Percentiles rank a stretch among this genome's conserved stretches.
Evolutionary conservation across 1,284 basidiomycete species (phyloP).

Genomic region (Moesziomyces globuligerus): DNA sequence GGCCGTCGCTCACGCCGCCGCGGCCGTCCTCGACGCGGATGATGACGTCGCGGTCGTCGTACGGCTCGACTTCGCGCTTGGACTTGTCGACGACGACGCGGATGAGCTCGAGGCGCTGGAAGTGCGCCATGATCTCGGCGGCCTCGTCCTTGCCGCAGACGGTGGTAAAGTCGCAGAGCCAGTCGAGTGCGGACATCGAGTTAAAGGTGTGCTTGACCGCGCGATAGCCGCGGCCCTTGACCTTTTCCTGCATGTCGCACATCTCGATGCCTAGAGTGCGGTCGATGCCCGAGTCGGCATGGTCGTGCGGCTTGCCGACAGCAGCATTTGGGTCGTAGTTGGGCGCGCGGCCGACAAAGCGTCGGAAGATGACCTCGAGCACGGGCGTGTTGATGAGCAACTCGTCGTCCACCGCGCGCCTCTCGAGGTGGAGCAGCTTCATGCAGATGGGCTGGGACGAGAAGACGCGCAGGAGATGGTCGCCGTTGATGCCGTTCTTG

Average conservation of each 20-base stretch:
- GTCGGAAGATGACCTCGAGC: slow-evolving; percentile 92
- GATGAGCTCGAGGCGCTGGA: slow-evolving; percentile 93
- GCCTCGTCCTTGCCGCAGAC: slow-evolving; percentile 96
- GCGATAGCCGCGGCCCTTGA: slow-evolving; percentile 76
- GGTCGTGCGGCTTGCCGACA: slow-evolving; percentile 2
- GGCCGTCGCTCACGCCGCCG: slow-evolving; percentile 67
- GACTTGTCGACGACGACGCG: slow-evolving; percentile 75
- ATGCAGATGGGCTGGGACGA: slow-evolving; percentile 94
- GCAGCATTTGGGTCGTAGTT: slow-evolving; percentile 27
- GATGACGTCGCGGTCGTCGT: slow-evolving; percentile 51
- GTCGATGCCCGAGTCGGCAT: slow-evolving; percentile 65
- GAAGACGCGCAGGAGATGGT: slow-evolving; percentile 90
- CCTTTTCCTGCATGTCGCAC: slow-evolving; percentile 75
- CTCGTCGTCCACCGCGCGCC: slow-evolving; percentile 91
- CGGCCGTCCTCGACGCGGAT: slow-evolving; percentile 57
- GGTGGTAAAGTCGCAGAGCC: slow-evolving; percentile 97
- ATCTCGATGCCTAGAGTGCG: slow-evolving; percentile 70
- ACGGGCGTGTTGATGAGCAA: slow-evolving; percentile 94
- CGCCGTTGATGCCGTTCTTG: slow-evolving; percentile 94
- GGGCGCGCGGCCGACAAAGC: slow-evolving; percentile 81
- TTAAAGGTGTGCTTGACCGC: slow-evolving; percentile 84
- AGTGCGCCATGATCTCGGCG: slow-evolving; percentile 95
- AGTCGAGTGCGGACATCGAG: slow-evolving; percentile 87
- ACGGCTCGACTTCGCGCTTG: slow-evolving; percentile 52
- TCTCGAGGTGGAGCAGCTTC: slow-evolving; percentile 95